Evolutionary conservation across 73 alveolate genomes (phyloP), one percentile per base, ranked within the genome.

Genomic region (Paraurostyla sp.): DNA sequence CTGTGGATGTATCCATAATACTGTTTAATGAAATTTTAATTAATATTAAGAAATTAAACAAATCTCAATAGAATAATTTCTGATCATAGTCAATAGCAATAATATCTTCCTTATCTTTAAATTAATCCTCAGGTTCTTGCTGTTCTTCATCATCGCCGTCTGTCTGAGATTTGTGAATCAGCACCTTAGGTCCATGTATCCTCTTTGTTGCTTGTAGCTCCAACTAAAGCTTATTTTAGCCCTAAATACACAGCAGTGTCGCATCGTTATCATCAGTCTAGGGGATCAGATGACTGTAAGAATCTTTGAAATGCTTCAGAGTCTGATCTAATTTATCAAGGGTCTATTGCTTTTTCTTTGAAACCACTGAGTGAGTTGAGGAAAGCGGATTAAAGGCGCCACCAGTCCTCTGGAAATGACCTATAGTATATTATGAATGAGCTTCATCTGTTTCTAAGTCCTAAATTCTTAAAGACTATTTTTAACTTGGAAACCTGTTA

Each of bases 11-110:
- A n/a, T n/a, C n/a, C n/a, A n/a, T n/a, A n/a, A n/a, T n/a, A n/a
- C n/a, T n/a, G n/a, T n/a, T n/a, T n/a, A n/a, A n/a, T n/a, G n/a
- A n/a, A n/a, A n/a, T n/a, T n/a, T n/a, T n/a, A n/a, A n/a, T n/a
- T n/a, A n/a, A n/a, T n/a, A n/a, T n/a, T n/a, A n/a, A n/a, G n/a
- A n/a, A n/a, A n/a, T n/a, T n/a, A n/a, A n/a, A n/a, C 15, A 60
- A 60, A 69, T 2, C 6, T 73, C 86, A 73, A 46, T 45, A 73
- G 41, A 73, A 73, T 73, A 48, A 15, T 45, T 36, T 49, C 45
- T 73, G 23, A 23, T 73, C 86, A 48, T 73, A 73, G 27, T 73
- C 71, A 45, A 73, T 73, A 48, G 65, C 71, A 1, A 73, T 40
- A 13, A 73, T 48, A 13, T 73, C 86, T 9, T 73, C 86, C 46